Conservation (phyloP, 2,329 filamentous ascomycete species). For the Macroventuria anomochaeta region DNA sequence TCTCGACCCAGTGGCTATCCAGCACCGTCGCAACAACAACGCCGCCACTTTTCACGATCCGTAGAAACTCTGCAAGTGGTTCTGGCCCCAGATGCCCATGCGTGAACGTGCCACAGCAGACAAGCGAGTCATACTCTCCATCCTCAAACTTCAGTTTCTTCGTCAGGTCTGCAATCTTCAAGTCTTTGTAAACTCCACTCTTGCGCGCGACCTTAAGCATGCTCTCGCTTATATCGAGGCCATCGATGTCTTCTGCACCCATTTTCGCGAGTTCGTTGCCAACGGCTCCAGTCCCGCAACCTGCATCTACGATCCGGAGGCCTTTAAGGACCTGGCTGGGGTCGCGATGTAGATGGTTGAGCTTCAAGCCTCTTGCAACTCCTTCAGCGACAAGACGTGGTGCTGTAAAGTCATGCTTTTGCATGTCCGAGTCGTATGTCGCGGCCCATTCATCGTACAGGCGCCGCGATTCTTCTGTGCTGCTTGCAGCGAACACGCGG, state of each 20-base stretch:
- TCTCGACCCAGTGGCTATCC: conserved; percentile 57
- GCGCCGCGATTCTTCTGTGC: conserved; percentile 47
- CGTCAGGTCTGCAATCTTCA: conserved; percentile 57
- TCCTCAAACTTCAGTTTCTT: conserved; percentile 50
- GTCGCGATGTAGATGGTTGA: conserved; percentile 22
- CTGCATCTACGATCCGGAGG: conserved; percentile 58
- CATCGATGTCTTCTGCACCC: conserved; percentile 58
- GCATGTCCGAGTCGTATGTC: conserved; percentile 54
- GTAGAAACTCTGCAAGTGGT: conserved; percentile 57
- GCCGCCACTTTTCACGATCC: conserved; percentile 57
- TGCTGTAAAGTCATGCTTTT: conserved; percentile 51
- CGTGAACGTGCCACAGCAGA: conserved; percentile 63
- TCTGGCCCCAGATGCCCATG: conserved; percentile 62
- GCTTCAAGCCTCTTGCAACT: conserved; percentile 21
- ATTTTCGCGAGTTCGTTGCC: conserved; percentile 55
- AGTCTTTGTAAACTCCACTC: conserved; percentile 56
- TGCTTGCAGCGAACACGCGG: conserved; percentile 48
- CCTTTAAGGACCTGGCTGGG: conserved; percentile 22
- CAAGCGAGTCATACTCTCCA: conserved; percentile 58
- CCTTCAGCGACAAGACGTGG: conserved; percentile 47
- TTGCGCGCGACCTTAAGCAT: conserved; percentile 62
- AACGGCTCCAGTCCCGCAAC: conserved; percentile 64
- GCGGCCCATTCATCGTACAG: conserved; percentile 58
- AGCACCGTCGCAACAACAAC: conserved; percentile 60
- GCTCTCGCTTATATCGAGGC: conserved; percentile 59